Base-by-base conservation (phyloP, 768 basidiomycete species). In the Trametes coccinea region DNA sequence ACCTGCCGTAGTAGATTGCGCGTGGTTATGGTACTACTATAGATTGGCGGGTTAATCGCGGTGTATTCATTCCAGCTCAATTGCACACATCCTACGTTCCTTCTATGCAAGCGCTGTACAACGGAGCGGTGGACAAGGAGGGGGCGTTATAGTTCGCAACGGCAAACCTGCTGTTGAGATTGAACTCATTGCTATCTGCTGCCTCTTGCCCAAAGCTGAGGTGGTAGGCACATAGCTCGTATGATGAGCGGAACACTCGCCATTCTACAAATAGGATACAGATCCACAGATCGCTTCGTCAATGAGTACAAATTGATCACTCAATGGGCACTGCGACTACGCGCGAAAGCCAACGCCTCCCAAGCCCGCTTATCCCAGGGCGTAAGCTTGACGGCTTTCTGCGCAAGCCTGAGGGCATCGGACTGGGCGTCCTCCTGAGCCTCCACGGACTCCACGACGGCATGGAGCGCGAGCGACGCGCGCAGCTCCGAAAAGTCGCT, bases 341-440 rank as follows among this genome's bases (percentile, higher is more conserved):
- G 77, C 63, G 84, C 80, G 75, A 80, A 85, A 16, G 83, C 86
- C 61, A 92, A 69, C 29, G 80, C 79, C 66, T 79, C 72, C 91
- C 90, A 92, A 56, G 77, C 82, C 34, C 66, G 72, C 56, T 68
- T 39, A 17, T 80, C 77, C 67, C 81, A 84, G 7, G 88, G 88
- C 2, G 79, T 73, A 49, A 91, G 75, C 79, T 85, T 79, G 51
- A 91, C 77, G 1, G 84, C 84, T 68, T 83, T 83, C 68, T 90
- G 88, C 11, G 85, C 84, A 55, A 78, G 76, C 17, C 71, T 75
- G 50, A 79, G 68, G 2, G 81, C 81, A 27, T 61, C 61, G 14
- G 48, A 49, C 30, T 55, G 57, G 4, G 59, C 62, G 7, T 44
- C 30, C 29, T 57, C 56, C 1, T 66, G 50, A 7, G 49, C 54